These are phyloP conservation scores for Trichoderma koningii DNA, from an alignment of 2,329 filamentous ascomycete species.

Conservation along the genomic window DNA sequence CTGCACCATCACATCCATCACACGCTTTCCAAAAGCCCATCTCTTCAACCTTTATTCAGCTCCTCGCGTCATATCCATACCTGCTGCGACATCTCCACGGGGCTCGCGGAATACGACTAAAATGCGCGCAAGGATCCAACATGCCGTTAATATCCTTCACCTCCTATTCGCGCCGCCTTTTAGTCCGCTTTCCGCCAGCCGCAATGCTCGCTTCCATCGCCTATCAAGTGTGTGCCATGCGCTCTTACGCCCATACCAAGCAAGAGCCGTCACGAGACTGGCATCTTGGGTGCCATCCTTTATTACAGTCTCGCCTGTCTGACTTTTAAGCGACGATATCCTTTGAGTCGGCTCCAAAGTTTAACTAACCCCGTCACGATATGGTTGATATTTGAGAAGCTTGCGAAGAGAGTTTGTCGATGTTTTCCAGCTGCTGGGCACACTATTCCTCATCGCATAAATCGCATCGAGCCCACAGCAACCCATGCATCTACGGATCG, in stretches of 20 bases:
- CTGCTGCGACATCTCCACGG: neutral
- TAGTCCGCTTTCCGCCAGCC: slow-evolving; percentile 6
- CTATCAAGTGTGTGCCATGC: neutral
- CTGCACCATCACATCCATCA: slow-evolving; percentile 24
- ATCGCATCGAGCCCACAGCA: slow-evolving; percentile 6
- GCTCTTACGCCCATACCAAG: neutral
- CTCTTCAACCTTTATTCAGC: slow-evolving; percentile 22
- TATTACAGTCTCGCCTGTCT: slow-evolving; percentile 13
- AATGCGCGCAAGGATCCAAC: slow-evolving; percentile 7
- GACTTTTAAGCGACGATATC: neutral
- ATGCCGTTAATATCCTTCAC: slow-evolving; percentile 22
- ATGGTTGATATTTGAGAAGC: too few relatives aligned
- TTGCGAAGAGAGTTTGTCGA: neutral
- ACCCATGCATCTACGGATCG: slow-evolving; percentile 20
- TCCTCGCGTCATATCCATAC: slow-evolving; percentile 16
- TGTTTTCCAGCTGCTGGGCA: neutral
- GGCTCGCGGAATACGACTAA: slow-evolving; percentile 7
- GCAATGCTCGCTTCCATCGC: slow-evolving; percentile 15
- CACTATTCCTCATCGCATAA: slow-evolving; percentile 7
- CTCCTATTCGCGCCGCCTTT: slow-evolving; percentile 14
- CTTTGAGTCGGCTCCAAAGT: too few relatives aligned
- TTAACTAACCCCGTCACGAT: too few relatives aligned
- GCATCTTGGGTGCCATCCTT: neutral
- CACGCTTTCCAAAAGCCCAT: slow-evolving; percentile 17
- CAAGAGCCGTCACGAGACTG: slow-evolving; percentile 5